Evolutionary conservation across 2,329 filamentous ascomycete species (phyloP).

Genomic region (Monilinia fructigena): DNA sequence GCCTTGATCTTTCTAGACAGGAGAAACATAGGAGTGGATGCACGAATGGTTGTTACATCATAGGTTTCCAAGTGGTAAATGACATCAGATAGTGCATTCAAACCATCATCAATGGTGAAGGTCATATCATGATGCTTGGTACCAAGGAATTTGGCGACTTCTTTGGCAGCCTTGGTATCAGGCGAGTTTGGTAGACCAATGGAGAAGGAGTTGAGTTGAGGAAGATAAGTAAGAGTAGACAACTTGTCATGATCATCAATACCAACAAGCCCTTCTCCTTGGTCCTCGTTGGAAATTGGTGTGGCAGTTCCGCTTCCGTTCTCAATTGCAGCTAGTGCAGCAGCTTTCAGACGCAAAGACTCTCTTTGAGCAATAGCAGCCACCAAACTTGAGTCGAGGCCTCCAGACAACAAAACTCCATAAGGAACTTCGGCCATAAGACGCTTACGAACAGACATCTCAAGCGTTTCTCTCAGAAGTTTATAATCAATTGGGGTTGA

Average conservation of each 20-base stretch:
- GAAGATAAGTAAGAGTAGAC: slow-evolving; percentile 84
- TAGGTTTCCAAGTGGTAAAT: slow-evolving; percentile 98
- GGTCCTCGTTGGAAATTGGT: slow-evolving; percentile 54
- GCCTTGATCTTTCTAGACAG: slow-evolving; percentile 98
- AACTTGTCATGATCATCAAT: slow-evolving; percentile 91
- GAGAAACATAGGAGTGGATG: slow-evolving; percentile 97
- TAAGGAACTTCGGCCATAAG: slow-evolving; percentile 99
- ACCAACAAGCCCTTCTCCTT: slow-evolving; percentile 76
- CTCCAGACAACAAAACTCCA: slow-evolving; percentile 91
- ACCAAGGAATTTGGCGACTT: slow-evolving; percentile 94
- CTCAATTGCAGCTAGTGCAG: slow-evolving; percentile 49
- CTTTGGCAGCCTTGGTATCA: slow-evolving; percentile 85
- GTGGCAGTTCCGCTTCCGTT: slow-evolving; percentile 46
- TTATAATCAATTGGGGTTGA: slow-evolving; percentile 80
- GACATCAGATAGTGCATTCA: slow-evolving; percentile 94
- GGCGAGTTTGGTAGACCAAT: slow-evolving; percentile 92
- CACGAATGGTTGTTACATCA: slow-evolving; percentile 97
- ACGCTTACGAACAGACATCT: slow-evolving; percentile 90
- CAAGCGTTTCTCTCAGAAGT: slow-evolving; percentile 74
- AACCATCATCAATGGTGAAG: slow-evolving; percentile 94
- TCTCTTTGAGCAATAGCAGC: slow-evolving; percentile 95
- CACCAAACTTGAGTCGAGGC: slow-evolving; percentile 91
- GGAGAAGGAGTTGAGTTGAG: slow-evolving; percentile 97
- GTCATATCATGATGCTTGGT: slow-evolving; percentile 98
- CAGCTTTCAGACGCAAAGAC: slow-evolving; percentile 72